A percentile compares a stretch with the other conserved stretches of the same genome.
Evolutionary conservation across 176 grass and related monocot species (phyloP).

Genomic region (Oropetium thomaeum): DNA sequence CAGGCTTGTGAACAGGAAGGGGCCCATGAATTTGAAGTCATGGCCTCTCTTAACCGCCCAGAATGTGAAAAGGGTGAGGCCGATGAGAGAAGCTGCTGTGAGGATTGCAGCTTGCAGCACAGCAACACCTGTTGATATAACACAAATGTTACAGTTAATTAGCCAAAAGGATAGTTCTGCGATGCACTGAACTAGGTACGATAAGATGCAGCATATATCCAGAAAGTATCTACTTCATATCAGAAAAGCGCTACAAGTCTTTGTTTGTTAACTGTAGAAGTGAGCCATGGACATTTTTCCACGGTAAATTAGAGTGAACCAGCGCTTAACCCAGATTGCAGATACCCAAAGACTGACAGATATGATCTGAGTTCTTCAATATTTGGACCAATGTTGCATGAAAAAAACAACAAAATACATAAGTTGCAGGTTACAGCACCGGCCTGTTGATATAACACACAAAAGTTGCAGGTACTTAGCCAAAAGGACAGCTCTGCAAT

Average conservation of each 20-base stretch:
- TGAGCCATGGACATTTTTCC: too few relatives aligned
- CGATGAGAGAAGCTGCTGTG: constrained; percentile 38
- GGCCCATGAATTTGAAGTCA: constrained; percentile 54
- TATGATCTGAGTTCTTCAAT: too few relatives aligned
- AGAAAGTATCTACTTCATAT: too few relatives aligned
- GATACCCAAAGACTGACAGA: too few relatives aligned
- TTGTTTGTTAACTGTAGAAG: too few relatives aligned
- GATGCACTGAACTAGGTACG: background rate
- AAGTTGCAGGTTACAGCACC: constrained; percentile 44
- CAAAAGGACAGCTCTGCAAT: background rate
- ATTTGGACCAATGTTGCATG: too few relatives aligned
- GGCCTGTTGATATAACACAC: constrained; percentile 48
- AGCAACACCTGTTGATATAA: constrained; percentile 46
- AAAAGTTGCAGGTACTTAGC: background rate
- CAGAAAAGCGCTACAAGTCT: too few relatives aligned
- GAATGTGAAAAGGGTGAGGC: constrained; percentile 65
- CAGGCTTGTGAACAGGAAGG: constrained; percentile 53
- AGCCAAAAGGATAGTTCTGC: background rate
- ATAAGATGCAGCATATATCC: background rate
- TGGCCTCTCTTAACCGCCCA: constrained; percentile 44
- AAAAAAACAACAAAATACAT: too few relatives aligned
- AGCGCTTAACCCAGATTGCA: too few relatives aligned
- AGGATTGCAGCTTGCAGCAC: constrained; percentile 52
- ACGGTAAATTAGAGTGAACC: too few relatives aligned
- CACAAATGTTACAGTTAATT: background rate